phyloP scores from a whole-genome alignment of 768 basidiomycete genomes.

The Collybia mongolica region DNA sequence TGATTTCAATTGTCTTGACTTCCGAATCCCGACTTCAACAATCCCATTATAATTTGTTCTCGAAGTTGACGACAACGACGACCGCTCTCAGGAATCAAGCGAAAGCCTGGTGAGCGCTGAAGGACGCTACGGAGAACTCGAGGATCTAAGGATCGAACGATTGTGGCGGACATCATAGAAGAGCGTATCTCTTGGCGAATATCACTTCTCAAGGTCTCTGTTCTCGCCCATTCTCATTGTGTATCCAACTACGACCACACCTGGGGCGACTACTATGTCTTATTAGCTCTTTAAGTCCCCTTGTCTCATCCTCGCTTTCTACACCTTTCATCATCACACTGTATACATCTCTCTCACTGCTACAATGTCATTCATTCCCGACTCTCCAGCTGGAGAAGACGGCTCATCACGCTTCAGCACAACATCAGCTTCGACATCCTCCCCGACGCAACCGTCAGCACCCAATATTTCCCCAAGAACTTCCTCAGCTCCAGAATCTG shows the following conservation, averaged over 20 bases:
- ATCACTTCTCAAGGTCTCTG: neutral
- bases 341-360: constrained; percentile 4
- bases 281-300: constrained; percentile 9
- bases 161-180: too few species aligned
- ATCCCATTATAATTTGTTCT: too few species aligned
- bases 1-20: neutral
- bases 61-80: constrained; percentile 9
- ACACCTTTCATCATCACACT: constrained; percentile 5
- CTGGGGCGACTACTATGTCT: constrained; percentile 14
- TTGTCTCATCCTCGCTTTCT: neutral
- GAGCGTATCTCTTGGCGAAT: too few species aligned
- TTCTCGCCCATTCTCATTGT: constrained; percentile 1
- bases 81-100: neutral
- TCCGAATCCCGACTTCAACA: too few species aligned
- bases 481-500: constrained; percentile 5
- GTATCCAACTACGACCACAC: constrained; percentile 11
- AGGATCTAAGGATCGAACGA: too few species aligned
- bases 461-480: constrained; percentile 5
- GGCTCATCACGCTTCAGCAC: constrained; percentile 29
- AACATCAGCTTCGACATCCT: constrained; percentile 17
- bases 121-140: too few species aligned
- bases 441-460: constrained; percentile 8
- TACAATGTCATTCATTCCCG: constrained; percentile 19
- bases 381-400: constrained; percentile 18
- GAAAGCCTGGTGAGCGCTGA: too few species aligned